Conservation (phyloP, 2,329 filamentous ascomycete species). For the Colletotrichum sp. region DNA sequence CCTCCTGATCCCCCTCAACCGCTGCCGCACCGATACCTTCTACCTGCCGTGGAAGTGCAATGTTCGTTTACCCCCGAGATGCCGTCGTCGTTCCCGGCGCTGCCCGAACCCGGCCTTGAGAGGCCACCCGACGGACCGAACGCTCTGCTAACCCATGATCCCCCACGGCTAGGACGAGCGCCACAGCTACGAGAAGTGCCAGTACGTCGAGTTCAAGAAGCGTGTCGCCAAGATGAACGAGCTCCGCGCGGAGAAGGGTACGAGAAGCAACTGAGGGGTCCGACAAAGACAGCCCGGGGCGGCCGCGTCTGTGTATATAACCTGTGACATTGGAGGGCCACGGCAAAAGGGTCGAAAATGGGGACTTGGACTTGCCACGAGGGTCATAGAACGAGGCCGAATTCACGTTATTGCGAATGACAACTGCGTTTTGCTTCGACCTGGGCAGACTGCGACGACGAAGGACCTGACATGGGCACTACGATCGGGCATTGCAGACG, state of each 20-base stretch:
- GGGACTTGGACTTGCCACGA: not conserved
- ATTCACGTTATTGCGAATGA: constrained; percentile 18
- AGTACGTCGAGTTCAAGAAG: constrained; percentile 99
- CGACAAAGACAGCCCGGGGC: not conserved
- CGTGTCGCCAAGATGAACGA: constrained; percentile 99
- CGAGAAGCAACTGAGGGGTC: constrained; percentile 76
- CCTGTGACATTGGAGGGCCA: not conserved
- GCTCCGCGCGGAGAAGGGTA: constrained; percentile 82
- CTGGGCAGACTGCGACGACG: not conserved
- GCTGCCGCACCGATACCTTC: constrained; percentile 89
- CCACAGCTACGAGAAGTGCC: constrained; percentile 99
- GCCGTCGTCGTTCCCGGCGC: not conserved
- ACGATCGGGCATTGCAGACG: not conserved
- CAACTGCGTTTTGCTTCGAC: not conserved
- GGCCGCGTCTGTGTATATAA: constrained; percentile 21
- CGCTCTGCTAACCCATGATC: constrained; percentile 1
- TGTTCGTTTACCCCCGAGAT: constrained; percentile 59
- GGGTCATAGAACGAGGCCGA: constrained; percentile 18
- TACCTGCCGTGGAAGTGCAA: constrained; percentile 98
- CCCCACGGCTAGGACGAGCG: constrained; percentile 75
- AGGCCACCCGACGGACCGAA: not conserved
- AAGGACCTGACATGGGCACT: rapidly evolving
- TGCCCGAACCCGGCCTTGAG: not conserved
- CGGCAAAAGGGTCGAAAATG: not conserved
- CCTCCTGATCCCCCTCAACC: constrained; percentile 93